Conservation (phyloP, 768 basidiomycete species). For the Amylocystis lapponica region DNA sequence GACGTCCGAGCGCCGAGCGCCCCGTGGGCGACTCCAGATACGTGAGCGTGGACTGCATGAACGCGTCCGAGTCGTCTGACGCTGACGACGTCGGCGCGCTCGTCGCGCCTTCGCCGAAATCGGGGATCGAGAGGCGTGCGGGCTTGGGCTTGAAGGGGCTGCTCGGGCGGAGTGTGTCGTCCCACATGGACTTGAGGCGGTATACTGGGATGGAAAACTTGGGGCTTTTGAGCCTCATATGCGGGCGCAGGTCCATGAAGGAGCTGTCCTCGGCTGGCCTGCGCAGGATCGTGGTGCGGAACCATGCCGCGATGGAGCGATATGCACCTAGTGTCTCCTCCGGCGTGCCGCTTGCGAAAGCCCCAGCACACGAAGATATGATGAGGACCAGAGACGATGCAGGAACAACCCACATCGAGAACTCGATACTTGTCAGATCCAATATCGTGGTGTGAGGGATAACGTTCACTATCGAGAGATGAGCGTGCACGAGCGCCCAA, state of each 20-base stretch:
- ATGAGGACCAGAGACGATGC: slow-evolving; percentile 10
- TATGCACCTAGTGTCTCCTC: slow-evolving; percentile 8
- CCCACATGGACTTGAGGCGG: slow-evolving; percentile 16
- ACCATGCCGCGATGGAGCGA: slow-evolving; percentile 10
- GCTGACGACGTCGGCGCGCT: slow-evolving; percentile 7
- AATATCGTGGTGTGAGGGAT: slow-evolving; percentile 3
- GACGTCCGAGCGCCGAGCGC: slow-evolving; percentile 13
- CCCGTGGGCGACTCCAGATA: slow-evolving; percentile 24
- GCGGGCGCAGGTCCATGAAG: slow-evolving; percentile 7
- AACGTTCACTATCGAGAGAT: slow-evolving; percentile 14
- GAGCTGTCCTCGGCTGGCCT: slow-evolving; percentile 3
- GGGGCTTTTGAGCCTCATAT: background rate
- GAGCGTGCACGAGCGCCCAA: slow-evolving; percentile 15
- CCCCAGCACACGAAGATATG: slow-evolving; percentile 4
- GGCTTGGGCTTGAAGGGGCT: slow-evolving; percentile 7
- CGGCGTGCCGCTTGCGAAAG: slow-evolving; percentile 4
- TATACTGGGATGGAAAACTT: slow-evolving; percentile 13
- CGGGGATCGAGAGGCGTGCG: slow-evolving; percentile 8
- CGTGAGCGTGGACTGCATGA: slow-evolving; percentile 17
- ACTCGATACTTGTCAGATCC: slow-evolving; percentile 4
- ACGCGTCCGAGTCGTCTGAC: slow-evolving; percentile 16
- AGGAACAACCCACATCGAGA: slow-evolving; percentile 10
- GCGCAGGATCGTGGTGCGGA: slow-evolving; percentile 9
- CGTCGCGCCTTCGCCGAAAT: background rate
- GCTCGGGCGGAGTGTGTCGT: slow-evolving; percentile 9